phyloP scores from a whole-genome alignment of 1,284 basidiomycete species.

The Trichosporon ovoides region DNA sequence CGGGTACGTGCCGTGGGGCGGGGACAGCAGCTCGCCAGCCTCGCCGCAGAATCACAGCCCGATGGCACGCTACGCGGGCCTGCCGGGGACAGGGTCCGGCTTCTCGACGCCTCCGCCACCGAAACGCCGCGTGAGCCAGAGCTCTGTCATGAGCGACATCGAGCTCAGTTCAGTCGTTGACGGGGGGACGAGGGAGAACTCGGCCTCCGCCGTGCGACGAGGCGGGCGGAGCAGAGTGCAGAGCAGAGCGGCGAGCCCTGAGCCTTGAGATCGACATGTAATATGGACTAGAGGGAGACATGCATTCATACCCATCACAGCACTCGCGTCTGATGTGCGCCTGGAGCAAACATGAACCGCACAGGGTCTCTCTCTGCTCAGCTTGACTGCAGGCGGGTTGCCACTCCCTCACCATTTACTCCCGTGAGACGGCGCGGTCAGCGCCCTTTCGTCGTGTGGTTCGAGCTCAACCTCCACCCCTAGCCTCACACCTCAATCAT shows the following conservation, averaged over 20 bases:
- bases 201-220: neutral
- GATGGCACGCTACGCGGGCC: neutral
- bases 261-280: neutral
- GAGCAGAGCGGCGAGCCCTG: neutral
- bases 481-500: neutral
- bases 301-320: neutral
- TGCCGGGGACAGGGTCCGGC: neutral
- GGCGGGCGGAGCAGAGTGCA: neutral
- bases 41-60: neutral
- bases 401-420: neutral
- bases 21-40: neutral
- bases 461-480: neutral
- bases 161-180: neutral
- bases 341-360: neutral
- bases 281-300: neutral
- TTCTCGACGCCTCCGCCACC: slow-evolving; percentile 1
- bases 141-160: neutral
- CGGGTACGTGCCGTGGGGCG: slow-evolving; percentile 14
- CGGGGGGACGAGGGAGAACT: neutral
- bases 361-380: neutral
- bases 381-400: neutral
- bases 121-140: neutral
- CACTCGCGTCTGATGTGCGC: neutral
- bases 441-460: neutral
- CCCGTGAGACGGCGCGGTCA: neutral